Evolutionary conservation across 2,329 filamentous ascomycete genomes (phyloP).

Genomic region (Pseudocercospora eumusae): DNA sequence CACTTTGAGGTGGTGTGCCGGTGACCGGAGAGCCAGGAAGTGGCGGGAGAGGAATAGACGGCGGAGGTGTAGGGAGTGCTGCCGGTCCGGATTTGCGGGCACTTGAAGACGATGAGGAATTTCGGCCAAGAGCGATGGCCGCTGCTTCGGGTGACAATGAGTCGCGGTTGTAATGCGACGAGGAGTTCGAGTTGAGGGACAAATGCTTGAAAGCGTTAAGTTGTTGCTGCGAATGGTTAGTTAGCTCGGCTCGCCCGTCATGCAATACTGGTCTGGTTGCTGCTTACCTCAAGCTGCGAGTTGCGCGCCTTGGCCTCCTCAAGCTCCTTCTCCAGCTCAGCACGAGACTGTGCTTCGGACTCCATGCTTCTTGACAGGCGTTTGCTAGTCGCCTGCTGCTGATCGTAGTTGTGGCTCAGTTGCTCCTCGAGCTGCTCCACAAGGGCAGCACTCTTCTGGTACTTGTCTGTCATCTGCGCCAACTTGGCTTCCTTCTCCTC

Average conservation of each 20-base stretch:
- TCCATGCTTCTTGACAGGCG: constrained; percentile 73
- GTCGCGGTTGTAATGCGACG: constrained; percentile 44
- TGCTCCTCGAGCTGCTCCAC: constrained; percentile 97
- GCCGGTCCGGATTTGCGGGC: constrained; percentile 84
- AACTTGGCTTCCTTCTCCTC: constrained; percentile 60
- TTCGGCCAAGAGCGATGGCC: constrained; percentile 51
- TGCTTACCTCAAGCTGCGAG: constrained; percentile 71
- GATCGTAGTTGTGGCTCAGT: constrained; percentile 90
- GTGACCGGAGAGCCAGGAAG: constrained; percentile 65
- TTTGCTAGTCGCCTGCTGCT: constrained; percentile 82
- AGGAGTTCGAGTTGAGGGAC: constrained; percentile 37
- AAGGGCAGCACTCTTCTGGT: constrained; percentile 87
- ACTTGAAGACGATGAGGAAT: constrained; percentile 64
- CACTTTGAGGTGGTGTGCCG: constrained; percentile 43
- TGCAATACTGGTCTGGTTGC: not conserved
- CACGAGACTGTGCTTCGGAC: constrained; percentile 49
- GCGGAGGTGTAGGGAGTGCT: constrained; percentile 88
- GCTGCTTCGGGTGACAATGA: constrained; percentile 50
- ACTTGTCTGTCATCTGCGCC: constrained; percentile 61
- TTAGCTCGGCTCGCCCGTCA: no score
- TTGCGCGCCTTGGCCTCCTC: constrained; percentile 79
- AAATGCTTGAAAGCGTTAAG: constrained; percentile 39
- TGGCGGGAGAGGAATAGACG: constrained; percentile 92
- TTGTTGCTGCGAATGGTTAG: constrained; percentile 63
- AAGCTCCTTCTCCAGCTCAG: constrained; percentile 60